Percentiles rank a stretch among this genome's conserved stretches.
phyloP scores from a whole-genome alignment of 257 asterid genomes.

The Cynanchum wilfordii region DNA sequence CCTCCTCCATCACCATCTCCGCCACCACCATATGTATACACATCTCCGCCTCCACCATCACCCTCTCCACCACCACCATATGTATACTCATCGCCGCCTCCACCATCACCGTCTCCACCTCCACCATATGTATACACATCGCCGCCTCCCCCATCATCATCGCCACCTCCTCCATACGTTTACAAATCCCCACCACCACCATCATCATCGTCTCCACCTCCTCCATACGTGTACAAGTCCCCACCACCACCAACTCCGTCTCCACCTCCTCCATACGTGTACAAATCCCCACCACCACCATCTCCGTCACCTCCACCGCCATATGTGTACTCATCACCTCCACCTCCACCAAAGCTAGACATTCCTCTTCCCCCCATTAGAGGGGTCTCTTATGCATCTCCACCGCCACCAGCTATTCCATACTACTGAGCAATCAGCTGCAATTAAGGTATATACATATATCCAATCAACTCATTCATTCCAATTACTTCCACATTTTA shows the following conservation, averaged over 20 bases:
- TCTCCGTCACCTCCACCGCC: constrained; percentile 33
- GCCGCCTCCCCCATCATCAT: constrained; percentile 31
- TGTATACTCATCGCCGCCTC: constrained; percentile 25
- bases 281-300: constrained; percentile 30
- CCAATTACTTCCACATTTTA: neutral
- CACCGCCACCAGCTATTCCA: constrained; percentile 43
- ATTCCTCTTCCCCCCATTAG: constrained; percentile 32
- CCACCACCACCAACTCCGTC: constrained; percentile 29
- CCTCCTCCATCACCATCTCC: constrained; percentile 29
- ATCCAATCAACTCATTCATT: neutral
- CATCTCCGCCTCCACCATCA: constrained; percentile 19
- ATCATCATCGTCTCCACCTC: constrained; percentile 24
- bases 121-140: constrained; percentile 25
- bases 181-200: constrained; percentile 34
- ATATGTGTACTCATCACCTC: constrained; percentile 23
- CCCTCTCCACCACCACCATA: constrained; percentile 25
- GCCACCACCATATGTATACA: constrained; percentile 8
- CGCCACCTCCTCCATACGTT: constrained; percentile 23
- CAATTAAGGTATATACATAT: constrained; percentile 14
- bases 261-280: constrained; percentile 28
- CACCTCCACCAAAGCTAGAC: constrained; percentile 31
- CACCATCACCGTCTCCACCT: constrained; percentile 29
- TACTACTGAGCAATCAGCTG: constrained; percentile 22
- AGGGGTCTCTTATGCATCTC: constrained; percentile 39
- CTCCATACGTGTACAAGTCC: constrained; percentile 24